A percentile compares a stretch with the other conserved stretches of the same genome.
phyloP scores from a whole-genome alignment of 345 rosid species.

The Pistacia atlantica region DNA sequence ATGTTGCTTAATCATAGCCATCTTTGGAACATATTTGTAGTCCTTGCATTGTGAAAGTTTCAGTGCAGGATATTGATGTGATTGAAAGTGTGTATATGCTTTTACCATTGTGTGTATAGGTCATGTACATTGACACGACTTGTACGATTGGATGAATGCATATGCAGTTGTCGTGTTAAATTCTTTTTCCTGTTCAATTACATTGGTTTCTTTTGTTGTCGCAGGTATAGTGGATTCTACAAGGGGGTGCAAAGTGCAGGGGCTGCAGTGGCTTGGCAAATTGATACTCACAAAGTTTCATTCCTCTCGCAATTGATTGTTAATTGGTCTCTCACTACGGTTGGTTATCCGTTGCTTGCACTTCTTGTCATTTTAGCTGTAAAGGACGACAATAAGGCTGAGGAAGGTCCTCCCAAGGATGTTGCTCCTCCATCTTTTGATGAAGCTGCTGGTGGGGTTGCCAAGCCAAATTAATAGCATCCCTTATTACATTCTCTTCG shows the following conservation, averaged over 20 bases:
- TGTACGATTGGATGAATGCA: too few species aligned
- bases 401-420: conserved; percentile 17
- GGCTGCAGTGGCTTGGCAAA: conserved; percentile 95
- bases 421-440: conserved; percentile 3
- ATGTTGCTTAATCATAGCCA: too few species aligned
- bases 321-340: conserved; percentile 81
- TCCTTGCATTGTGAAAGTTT: too few species aligned
- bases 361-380: conserved; percentile 74
- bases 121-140: too few species aligned
- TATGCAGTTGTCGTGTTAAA: too few species aligned
- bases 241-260: conserved; percentile 98
- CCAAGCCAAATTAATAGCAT: not conserved
- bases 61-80: too few species aligned
- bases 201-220: not conserved
- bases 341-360: conserved; percentile 71
- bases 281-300: conserved; percentile 68
- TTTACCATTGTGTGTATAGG: too few species aligned
- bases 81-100: too few species aligned
- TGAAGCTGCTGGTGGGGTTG: not conserved
- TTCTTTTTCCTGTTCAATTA: not conserved
- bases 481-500: not conserved
- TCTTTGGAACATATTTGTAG: too few species aligned
- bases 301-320: conserved; percentile 56
- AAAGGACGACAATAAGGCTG: conserved; percentile 46
- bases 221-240: conserved; percentile 84